Evolutionary conservation across 768 basidiomycete species (phyloP).

Genomic region (Tulasnella sp.): DNA sequence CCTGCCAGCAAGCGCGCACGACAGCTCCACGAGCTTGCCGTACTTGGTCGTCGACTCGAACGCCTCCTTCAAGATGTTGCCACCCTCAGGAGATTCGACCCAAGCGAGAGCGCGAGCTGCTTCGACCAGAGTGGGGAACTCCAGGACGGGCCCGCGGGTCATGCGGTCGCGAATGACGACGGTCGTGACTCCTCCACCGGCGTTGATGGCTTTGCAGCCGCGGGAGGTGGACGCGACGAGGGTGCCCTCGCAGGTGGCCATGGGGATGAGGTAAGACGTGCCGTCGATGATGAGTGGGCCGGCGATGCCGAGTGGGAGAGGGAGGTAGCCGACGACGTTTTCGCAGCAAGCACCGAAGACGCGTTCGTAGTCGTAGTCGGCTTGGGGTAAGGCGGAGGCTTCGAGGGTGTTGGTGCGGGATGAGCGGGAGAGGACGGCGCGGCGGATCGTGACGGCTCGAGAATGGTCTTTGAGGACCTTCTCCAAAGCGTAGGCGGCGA

Average conservation of each 20-base stretch:
- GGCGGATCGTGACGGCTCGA: slow-evolving; percentile 78
- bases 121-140: slow-evolving; percentile 75
- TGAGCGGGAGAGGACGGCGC: slow-evolving; percentile 87
- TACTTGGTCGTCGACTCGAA: slow-evolving; percentile 96
- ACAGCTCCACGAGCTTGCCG: slow-evolving; percentile 76
- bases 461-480: slow-evolving; percentile 84
- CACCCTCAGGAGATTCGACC: slow-evolving; percentile 80
- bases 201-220: slow-evolving; percentile 96
- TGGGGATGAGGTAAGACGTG: slow-evolving; percentile 80
- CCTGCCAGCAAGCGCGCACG: slow-evolving; percentile 87
- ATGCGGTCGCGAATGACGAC: slow-evolving; percentile 92
- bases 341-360: slow-evolving; percentile 98
- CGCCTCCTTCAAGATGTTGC: slow-evolving; percentile 66
- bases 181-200: slow-evolving; percentile 91
- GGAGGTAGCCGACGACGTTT: slow-evolving; percentile 97
- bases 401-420: slow-evolving; percentile 82
- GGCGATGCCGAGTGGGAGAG: slow-evolving; percentile 91
- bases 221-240: slow-evolving; percentile 96
- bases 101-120: slow-evolving; percentile 84
- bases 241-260: slow-evolving; percentile 99
- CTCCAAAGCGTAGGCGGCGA: slow-evolving; percentile 89
- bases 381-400: slow-evolving; percentile 72
- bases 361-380: slow-evolving; percentile 86
- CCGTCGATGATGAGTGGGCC: slow-evolving; percentile 93
- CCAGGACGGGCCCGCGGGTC: slow-evolving; percentile 98